These are phyloP conservation scores for Zygosaccharomyces bisporus DNA, from an alignment of 805 yeast genomes.

Conservation along the genomic window DNA sequence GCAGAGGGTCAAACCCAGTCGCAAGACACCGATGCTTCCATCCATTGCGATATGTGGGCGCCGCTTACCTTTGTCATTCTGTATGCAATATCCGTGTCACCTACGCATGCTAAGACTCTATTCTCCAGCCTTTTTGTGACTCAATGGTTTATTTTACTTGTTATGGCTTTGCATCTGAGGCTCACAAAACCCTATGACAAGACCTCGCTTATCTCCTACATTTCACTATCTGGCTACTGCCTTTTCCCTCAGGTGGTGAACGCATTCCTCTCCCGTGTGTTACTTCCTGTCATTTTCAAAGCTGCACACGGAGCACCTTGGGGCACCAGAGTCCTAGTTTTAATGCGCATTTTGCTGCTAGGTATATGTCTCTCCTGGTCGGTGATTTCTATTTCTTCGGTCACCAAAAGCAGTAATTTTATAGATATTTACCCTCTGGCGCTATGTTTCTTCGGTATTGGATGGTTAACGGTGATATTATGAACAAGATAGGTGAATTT, in stretches of 20 bases:
- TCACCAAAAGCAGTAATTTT: conserved; percentile 23
- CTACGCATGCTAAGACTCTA: conserved; percentile 25
- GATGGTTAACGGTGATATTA: conserved; percentile 28
- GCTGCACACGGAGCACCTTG: conserved; percentile 11
- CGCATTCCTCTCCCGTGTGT: conserved; percentile 23
- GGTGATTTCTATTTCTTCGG: conserved; percentile 23
- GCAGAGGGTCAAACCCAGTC: not conserved
- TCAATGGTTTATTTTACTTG: conserved; percentile 29
- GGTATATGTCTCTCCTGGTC: conserved; percentile 28
- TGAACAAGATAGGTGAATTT: conserved; percentile 1
- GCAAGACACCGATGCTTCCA: conserved; percentile 13
- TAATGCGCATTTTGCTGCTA: conserved; percentile 20
- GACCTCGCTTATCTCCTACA: conserved; percentile 29
- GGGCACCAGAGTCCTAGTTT: conserved; percentile 19
- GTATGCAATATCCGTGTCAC: conserved; percentile 33
- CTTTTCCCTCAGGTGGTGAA: conserved; percentile 34
- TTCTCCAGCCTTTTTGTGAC: conserved; percentile 34
- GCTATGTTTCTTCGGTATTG: conserved; percentile 26
- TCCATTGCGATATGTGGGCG: conserved; percentile 37
- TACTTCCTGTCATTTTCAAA: conserved; percentile 30
- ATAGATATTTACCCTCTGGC: conserved; percentile 30
- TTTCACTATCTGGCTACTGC: conserved; percentile 35
- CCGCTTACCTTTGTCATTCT: conserved; percentile 33
- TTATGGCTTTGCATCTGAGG: conserved; percentile 33
- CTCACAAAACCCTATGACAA: conserved; percentile 26